Evolutionary conservation across 345 rosid genomes (phyloP), one percentile per base, ranked within the genome.

Genomic region (Salix exigua): DNA sequence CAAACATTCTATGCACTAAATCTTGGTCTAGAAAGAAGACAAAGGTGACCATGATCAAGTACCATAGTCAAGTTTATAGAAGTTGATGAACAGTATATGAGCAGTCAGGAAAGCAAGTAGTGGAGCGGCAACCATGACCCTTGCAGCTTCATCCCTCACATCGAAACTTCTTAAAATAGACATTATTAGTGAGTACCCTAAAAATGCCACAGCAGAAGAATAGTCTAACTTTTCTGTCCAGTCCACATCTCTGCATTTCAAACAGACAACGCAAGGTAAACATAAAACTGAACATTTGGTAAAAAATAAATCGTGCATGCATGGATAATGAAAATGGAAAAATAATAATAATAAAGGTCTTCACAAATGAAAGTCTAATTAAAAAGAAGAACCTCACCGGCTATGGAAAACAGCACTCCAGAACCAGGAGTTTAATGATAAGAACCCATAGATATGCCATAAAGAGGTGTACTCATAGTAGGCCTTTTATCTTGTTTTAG

Each of bases 121-220:
- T 37, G 98, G 99, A 66, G 93, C 94, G 73, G 91, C 83, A 73
- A 95, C 86, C 97, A 93, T 91, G 83, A 95, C 87, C 85, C 91
- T 89, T 64, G 95, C 86, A 77, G 98, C 93, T 73, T 90, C 89
- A 38, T 89, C 92, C 50, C 87, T 85, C 65, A 95, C 86, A 65
- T 87, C 81, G 71, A 91, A 93, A 55, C 89, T 80, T 82, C 99
- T 81, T 26, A 90, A 38, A 64, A 90, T 84, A 33, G 97, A 89
- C 71, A 91, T 65, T 50, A 91, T 85, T 66, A 95, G 89, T 14
- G 89, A 75, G 80, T 77, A 89, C n/a, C 98, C 97, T 5, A 92
- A 79, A 46, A 88, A 82, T 65, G 94, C 85, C 35, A 87, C 91
- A 28, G 98, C 92, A 71, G 94, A 95, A 4, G 99, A 91, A 83